phyloP scores from a whole-genome alignment of 805 yeast species.

The Diddensiella caesifluorescens region DNA sequence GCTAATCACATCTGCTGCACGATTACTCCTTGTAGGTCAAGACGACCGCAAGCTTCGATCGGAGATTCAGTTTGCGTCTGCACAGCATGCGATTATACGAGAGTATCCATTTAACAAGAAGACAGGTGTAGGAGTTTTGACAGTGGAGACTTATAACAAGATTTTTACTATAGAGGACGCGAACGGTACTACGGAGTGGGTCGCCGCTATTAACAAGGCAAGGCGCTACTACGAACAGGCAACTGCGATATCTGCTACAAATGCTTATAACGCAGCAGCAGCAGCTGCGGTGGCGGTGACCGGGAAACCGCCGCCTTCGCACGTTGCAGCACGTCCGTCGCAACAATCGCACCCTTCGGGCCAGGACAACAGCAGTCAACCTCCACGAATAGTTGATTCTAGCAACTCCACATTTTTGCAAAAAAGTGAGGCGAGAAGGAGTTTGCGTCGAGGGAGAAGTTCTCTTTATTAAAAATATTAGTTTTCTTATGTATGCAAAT shows the following conservation, averaged over 20 bases:
- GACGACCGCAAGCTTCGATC: slow-evolving; percentile 30
- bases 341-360: slow-evolving; percentile 5
- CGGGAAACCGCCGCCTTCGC: slow-evolving; percentile 8
- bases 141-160: slow-evolving; percentile 32
- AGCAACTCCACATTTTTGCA: slow-evolving; percentile 19
- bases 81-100: slow-evolving; percentile 31
- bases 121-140: slow-evolving; percentile 25
- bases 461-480: neutral
- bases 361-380: slow-evolving; percentile 7
- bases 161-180: slow-evolving; percentile 33
- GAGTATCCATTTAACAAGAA: slow-evolving; percentile 29
- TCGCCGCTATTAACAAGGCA: slow-evolving; percentile 29
- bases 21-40: slow-evolving; percentile 28
- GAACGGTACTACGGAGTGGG: slow-evolving; percentile 31
- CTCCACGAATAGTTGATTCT: slow-evolving; percentile 12
- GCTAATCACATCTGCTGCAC: slow-evolving; percentile 33
- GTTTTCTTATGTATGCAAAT: neutral
- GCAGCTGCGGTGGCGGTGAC: slow-evolving; percentile 34
- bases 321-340: neutral
- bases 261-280: slow-evolving; percentile 31
- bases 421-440: slow-evolving; percentile 19
- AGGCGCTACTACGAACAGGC: slow-evolving; percentile 29
- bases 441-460: slow-evolving; percentile 8
- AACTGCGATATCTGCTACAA: slow-evolving; percentile 24
- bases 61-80: slow-evolving; percentile 32